Conservation (phyloP, 768 basidiomycete species). For the Leccinum barrowsii region DNA sequence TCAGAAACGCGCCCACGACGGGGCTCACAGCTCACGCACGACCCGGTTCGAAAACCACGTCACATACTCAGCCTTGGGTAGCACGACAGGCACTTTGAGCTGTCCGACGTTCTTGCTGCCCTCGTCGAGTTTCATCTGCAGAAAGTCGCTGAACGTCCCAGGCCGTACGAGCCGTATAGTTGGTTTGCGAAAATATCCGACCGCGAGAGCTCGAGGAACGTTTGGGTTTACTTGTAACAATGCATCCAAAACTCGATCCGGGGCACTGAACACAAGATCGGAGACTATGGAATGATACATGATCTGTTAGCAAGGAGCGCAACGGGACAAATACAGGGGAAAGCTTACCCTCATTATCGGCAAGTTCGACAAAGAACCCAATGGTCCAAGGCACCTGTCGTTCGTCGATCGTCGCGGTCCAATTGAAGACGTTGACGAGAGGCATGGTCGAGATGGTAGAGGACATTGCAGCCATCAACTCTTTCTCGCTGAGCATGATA, state of each 20-base stretch:
- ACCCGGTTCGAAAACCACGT: background rate
- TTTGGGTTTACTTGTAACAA: background rate
- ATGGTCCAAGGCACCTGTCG: background rate
- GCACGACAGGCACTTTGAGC: background rate
- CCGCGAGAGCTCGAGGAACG: no score
- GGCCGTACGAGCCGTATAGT: background rate
- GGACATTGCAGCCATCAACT: background rate
- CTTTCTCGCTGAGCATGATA: background rate
- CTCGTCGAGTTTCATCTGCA: background rate
- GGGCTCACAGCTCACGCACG: background rate
- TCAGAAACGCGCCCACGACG: no score
- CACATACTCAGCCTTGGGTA: background rate
- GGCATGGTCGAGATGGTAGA: background rate
- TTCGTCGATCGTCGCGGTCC: background rate
- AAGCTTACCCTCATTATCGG: background rate
- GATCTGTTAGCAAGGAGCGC: background rate
- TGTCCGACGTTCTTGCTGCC: background rate
- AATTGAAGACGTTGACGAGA: background rate
- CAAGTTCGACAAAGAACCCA: background rate
- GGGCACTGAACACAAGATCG: background rate
- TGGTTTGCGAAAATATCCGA: background rate
- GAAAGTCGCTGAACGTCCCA: background rate
- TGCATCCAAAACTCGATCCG: background rate
- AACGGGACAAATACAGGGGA: no score
- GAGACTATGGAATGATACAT: background rate